Conservation (phyloP, 2,329 filamentous ascomycete species). For the Aureobasidium sp. region DNA sequence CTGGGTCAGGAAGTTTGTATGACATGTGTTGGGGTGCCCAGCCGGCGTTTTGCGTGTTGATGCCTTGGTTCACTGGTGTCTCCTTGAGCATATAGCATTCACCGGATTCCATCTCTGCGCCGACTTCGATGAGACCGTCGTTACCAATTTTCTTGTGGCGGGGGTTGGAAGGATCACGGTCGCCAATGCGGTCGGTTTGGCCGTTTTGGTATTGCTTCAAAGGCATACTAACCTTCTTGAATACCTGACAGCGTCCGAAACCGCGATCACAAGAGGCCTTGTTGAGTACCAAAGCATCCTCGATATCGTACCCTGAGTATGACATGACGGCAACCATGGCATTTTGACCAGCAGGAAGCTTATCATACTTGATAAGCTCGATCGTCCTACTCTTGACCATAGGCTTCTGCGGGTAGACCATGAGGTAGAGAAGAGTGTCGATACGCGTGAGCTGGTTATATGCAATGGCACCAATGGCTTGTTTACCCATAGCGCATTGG, state of each 20-base stretch:
- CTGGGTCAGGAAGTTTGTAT: conserved; percentile 64
- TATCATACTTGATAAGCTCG: conserved; percentile 93
- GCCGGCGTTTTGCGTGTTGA: conserved; percentile 45
- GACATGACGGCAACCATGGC: conserved; percentile 99
- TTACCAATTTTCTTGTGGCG: conserved; percentile 63
- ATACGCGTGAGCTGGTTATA: conserved; percentile 98
- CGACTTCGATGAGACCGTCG: conserved; percentile 83
- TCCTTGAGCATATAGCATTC: conserved; percentile 90
- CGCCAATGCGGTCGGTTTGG: conserved; percentile 53
- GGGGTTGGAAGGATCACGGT: conserved; percentile 41
- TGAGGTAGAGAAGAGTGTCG: conserved; percentile 88
- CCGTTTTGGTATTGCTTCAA: conserved; percentile 86
- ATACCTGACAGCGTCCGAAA: conserved; percentile 96
- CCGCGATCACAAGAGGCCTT: conserved; percentile 92
- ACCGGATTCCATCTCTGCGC: conserved; percentile 65
- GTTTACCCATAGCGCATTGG: conserved; percentile 98
- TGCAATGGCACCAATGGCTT: conserved; percentile 96
- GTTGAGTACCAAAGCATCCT: conserved; percentile 94
- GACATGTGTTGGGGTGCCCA: conserved; percentile 15
- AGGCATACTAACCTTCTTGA: conserved; percentile 83
- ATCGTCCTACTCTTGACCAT: conserved; percentile 98
- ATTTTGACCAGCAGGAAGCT: conserved; percentile 92
- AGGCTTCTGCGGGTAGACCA: conserved; percentile 95
- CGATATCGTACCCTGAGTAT: conserved; percentile 98
- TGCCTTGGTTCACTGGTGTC: conserved; percentile 67